Base-by-base conservation (phyloP, 331 rosid species). In the Spiraea crenata region DNA sequence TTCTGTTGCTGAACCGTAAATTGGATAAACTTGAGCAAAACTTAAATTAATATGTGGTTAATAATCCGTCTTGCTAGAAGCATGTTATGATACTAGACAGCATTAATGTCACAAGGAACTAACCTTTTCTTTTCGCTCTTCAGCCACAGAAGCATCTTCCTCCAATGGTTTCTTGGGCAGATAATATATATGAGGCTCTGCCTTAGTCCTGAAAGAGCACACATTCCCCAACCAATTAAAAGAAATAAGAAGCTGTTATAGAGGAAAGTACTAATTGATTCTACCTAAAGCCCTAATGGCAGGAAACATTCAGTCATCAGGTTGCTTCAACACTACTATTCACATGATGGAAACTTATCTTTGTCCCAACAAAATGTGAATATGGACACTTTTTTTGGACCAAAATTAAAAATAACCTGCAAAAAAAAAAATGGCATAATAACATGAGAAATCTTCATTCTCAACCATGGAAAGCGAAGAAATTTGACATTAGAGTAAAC, bases 321-420 rank as follows among this genome's bases (percentile, higher is more conserved):
- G 81, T 80, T 83, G 88, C 85, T 84, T 89, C 92, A 86, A 79
- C 74, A 80, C 77, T 80, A 82, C 86, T 72, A 87, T 82, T 82
- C 90, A 77, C 86, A 73, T 85, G 96, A 82, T 82, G 70, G 99
- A 95, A 95, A 87, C 99, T 95, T 95, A 95, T 95, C 99, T 93
- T 91, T 65, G 91, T 82, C 93, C 84, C 86, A 90, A 81, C 87
- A 89, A 85, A 91, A 93, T 82, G 97, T 85, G 97, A 95, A 95
- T 91, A 95, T 89, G 99, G 99, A 95, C 96, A 95, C 97, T 87
- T 92, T 92, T 87, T 92, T 92, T 86, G 93, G 97, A 83, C 96
- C 97, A 87, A 89, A 95, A 89, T 79, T 87, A 91, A 87, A 91
- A 89, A 83, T 91, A 95, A 91, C 97, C 99, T 91, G 99, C 88